Evolutionary conservation across 495 filamentous ascomycete genomes (phyloP).

Genomic region (Hypoxylon perforatum): DNA sequence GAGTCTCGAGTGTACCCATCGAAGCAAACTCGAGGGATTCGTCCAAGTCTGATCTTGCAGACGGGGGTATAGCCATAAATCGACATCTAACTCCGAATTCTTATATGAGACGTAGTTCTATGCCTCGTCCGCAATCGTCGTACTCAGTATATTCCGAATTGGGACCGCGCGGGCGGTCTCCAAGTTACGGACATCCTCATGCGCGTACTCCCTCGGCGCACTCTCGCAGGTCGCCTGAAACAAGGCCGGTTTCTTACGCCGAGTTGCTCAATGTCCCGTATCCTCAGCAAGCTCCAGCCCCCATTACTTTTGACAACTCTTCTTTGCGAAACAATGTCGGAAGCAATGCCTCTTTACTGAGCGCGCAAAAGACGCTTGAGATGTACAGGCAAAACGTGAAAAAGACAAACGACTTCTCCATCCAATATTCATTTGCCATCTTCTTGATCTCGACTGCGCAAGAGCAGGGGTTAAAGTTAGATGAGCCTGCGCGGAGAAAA

Average conservation of each 20-base stretch:
- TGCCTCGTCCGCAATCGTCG: constrained; percentile 74
- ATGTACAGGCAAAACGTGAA: constrained; percentile 98
- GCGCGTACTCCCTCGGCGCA: constrained; percentile 69
- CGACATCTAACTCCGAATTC: constrained; percentile 68
- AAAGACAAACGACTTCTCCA: constrained; percentile 88
- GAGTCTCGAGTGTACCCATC: constrained; percentile 51
- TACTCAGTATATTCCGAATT: constrained; percentile 78
- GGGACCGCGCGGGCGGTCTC: constrained; percentile 69
- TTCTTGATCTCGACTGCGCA: constrained; percentile 90
- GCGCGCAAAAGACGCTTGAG: constrained; percentile 89
- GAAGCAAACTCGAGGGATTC: constrained; percentile 54
- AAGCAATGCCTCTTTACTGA: constrained; percentile 86
- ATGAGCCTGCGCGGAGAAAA: constrained; percentile 52
- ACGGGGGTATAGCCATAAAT: constrained; percentile 56
- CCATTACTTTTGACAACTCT: constrained; percentile 79
- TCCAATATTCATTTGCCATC: constrained; percentile 94
- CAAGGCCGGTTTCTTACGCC: constrained; percentile 80
- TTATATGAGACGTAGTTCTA: constrained; percentile 61
- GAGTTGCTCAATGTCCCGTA: constrained; percentile 91
- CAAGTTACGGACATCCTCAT: constrained; percentile 56
- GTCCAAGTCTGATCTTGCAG: constrained; percentile 59
- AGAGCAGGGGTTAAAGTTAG: constrained; percentile 63
- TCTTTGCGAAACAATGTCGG: constrained; percentile 82
- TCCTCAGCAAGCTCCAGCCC: constrained; percentile 82
- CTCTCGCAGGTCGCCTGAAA: constrained; percentile 78